Evolutionary conservation across 2,329 filamentous ascomycete species (phyloP).

Genomic region (Venturia pyrina): DNA sequence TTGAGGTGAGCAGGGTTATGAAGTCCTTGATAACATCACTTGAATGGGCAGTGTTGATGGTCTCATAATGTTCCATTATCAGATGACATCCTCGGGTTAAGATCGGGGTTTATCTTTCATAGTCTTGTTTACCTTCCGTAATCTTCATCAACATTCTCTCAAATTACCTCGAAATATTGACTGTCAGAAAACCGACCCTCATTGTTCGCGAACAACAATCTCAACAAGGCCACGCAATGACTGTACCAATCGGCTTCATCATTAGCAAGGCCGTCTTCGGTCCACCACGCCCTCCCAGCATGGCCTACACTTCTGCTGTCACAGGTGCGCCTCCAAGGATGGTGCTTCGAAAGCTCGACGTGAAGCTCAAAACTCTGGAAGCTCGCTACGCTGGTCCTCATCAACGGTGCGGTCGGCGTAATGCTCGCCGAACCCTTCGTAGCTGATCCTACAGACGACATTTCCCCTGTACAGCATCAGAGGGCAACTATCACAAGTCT

Average conservation of each 20-base stretch:
- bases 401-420: background rate
- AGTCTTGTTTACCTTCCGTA: background rate
- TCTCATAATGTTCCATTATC: too few species aligned
- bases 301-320: too few species aligned
- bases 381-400: background rate
- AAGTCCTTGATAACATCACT: too few species aligned
- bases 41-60: too few species aligned
- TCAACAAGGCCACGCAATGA: background rate
- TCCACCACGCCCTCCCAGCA: background rate
- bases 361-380: background rate
- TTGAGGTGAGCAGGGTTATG: too few species aligned
- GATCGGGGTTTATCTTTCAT: too few species aligned
- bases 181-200: too few species aligned
- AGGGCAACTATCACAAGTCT: too few species aligned
- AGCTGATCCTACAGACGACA: too few species aligned
- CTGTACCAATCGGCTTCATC: background rate
- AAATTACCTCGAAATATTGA: background rate
- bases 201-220: background rate
- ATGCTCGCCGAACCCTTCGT: background rate
- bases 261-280: background rate
- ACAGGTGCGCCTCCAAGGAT: too few species aligned
- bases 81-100: too few species aligned
- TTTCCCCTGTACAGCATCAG: too few species aligned
- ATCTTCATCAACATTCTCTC: background rate
- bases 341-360: background rate